phyloP scores from a whole-genome alignment of 176 grass and related monocot species.

The Triticum urartu region DNA sequence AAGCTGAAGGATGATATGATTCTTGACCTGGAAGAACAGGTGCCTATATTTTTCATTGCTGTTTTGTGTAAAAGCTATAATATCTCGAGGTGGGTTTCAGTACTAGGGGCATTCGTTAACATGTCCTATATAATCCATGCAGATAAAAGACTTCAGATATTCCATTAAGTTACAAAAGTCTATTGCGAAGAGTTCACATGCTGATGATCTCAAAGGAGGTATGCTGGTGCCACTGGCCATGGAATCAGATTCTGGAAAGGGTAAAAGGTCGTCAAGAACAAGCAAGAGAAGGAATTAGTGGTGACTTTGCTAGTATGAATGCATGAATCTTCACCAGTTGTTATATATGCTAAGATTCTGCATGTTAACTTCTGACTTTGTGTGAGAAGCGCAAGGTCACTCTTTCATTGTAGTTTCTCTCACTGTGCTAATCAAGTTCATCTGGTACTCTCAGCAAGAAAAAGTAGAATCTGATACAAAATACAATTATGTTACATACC shows the following conservation, averaged over 20 bases:
- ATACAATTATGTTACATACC: background rate
- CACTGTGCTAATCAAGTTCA: background rate
- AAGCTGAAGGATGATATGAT: constrained; percentile 67
- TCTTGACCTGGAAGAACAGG: constrained; percentile 86
- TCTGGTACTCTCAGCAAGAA: background rate
- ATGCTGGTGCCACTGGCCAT: constrained; percentile 69
- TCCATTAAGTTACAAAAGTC: constrained; percentile 79
- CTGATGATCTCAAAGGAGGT: constrained; percentile 65
- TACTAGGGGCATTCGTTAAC: background rate
- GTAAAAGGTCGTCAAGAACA: constrained; percentile 69
- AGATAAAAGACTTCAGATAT: constrained; percentile 87
- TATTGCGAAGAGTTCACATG: constrained; percentile 53
- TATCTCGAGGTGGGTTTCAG: background rate
- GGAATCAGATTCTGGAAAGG: constrained; percentile 43
- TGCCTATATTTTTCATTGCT: constrained; percentile 23
- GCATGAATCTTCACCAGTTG: background rate
- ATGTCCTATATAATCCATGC: constrained; percentile 3
- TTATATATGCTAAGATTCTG: background rate
- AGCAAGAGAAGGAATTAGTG: constrained; percentile 61
- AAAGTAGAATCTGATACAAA: background rate
- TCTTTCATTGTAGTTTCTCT: background rate
- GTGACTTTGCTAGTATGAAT: background rate
- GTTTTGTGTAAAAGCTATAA: background rate
- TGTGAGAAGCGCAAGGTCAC: background rate
- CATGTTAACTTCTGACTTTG: background rate